phyloP scores from a whole-genome alignment of 208 protist genomes.

The Trypanosoma conorhini region DNA sequence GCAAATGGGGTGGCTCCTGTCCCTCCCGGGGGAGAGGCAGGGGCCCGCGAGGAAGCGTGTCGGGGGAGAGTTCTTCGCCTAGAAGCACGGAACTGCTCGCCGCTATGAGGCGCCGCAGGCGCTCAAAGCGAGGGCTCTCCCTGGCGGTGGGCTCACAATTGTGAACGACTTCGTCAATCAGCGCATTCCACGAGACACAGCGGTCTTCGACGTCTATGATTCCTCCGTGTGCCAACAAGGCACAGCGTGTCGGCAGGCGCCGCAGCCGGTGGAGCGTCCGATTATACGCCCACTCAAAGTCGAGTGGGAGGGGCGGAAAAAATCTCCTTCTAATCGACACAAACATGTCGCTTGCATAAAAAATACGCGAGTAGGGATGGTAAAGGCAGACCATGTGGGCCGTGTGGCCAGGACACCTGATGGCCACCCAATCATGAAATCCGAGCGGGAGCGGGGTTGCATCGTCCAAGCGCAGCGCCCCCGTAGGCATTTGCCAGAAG shows the following conservation, averaged over 20 bases:
- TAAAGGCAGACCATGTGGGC: constrained; percentile 55
- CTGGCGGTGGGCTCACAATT: background rate
- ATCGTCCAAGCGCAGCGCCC: constrained; percentile 22
- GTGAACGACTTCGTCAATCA: constrained; percentile 39
- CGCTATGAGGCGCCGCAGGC: background rate
- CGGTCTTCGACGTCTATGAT: constrained; percentile 37
- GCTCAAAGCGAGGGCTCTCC: background rate
- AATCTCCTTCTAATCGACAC: constrained; percentile 40
- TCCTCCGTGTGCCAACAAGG: constrained; percentile 46
- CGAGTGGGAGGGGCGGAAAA: constrained; percentile 37
- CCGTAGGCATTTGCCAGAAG: constrained; percentile 32
- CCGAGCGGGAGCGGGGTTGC: constrained; percentile 37
- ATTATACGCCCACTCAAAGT: constrained; percentile 40
- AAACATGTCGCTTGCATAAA: constrained; percentile 48
- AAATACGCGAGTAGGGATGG: constrained; percentile 38
- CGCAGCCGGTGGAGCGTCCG: constrained; percentile 40
- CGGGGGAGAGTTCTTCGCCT: background rate
- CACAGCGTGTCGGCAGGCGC: constrained; percentile 34
- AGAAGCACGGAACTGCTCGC: background rate
- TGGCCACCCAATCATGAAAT: constrained; percentile 47
- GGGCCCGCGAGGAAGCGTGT: background rate
- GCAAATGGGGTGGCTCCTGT: background rate
- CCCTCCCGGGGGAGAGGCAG: background rate
- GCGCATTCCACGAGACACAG: constrained; percentile 36
- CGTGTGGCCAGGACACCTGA: constrained; percentile 56